Percentiles rank a stretch among this genome's conserved stretches.
Conservation (phyloP, 306 rosid species). For the Castanea sativa region DNA sequence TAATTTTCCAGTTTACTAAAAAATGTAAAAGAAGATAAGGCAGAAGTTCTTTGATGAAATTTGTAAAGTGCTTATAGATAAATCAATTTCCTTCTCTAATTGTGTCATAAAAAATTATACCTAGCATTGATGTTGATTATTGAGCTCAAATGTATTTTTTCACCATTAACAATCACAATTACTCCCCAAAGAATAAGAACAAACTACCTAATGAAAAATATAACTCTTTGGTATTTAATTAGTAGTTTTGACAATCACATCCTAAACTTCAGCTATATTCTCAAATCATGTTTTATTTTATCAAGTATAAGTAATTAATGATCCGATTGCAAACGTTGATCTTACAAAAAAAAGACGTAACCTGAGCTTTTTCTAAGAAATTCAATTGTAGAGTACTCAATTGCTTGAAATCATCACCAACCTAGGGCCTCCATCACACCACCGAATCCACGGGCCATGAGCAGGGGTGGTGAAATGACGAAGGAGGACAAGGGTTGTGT, state of each 20-base stretch:
- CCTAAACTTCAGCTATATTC: background rate
- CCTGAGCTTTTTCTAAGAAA: background rate
- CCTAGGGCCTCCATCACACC: too few relatives aligned
- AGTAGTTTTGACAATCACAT: background rate
- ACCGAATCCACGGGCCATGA: too few relatives aligned
- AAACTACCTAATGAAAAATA: background rate
- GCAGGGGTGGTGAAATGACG: too few relatives aligned
- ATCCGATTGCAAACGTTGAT: background rate
- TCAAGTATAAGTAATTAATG: background rate
- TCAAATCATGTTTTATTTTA: background rate
- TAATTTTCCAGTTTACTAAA: slow-evolving; percentile 4
- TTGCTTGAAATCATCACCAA: background rate
- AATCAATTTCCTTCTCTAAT: background rate
- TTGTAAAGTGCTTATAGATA: background rate
- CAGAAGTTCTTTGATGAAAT: background rate
- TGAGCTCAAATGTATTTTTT: background rate
- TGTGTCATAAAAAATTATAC: background rate
- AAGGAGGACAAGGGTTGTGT: too few relatives aligned
- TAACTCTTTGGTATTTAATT: background rate
- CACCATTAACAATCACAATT: background rate
- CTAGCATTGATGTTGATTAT: background rate
- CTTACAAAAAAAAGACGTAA: background rate
- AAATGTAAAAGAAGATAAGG: background rate
- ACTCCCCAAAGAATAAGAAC: background rate
- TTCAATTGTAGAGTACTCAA: background rate